Percentiles rank a stretch among this genome's conserved stretches.
phyloP scores from a whole-genome alignment of 2,329 filamentous ascomycete species.

The Diplocarpon rosae region DNA sequence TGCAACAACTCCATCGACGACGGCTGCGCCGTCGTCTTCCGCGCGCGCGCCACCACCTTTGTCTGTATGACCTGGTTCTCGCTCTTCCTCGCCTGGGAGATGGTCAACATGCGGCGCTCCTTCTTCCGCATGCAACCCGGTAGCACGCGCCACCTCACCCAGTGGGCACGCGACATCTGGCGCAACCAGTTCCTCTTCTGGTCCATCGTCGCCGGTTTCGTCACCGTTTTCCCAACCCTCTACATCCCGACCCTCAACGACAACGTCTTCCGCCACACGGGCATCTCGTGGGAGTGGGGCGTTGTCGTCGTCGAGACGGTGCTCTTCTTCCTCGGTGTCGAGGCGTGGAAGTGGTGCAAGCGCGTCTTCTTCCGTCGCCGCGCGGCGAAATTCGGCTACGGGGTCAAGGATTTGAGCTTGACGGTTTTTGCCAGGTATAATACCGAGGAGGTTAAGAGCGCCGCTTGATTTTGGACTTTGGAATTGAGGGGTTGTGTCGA shows the following conservation, averaged over 20 bases:
- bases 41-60: slow-evolving; percentile 62
- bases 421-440: slow-evolving; percentile 4
- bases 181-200: slow-evolving; percentile 63
- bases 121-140: slow-evolving; percentile 66
- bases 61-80: slow-evolving; percentile 67
- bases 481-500: no score
- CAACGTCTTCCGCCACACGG: slow-evolving; percentile 53
- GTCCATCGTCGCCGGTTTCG: slow-evolving; percentile 45
- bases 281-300: slow-evolving; percentile 60
- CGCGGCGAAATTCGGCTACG: not conserved
- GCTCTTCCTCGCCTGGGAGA: slow-evolving; percentile 69
- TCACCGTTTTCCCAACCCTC: slow-evolving; percentile 46
- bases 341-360: slow-evolving; percentile 59
- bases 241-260: slow-evolving; percentile 61
- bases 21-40: slow-evolving; percentile 53
- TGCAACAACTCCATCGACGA: slow-evolving; percentile 49
- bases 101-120: slow-evolving; percentile 59
- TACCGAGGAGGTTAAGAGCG: slow-evolving; percentile 2
- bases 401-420: not conserved
- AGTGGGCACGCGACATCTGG: slow-evolving; percentile 60
- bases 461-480: not conserved
- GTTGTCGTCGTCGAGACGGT: slow-evolving; percentile 50
- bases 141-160: slow-evolving; percentile 47
- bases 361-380: not conserved
- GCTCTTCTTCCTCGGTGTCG: slow-evolving; percentile 53